Percentiles rank a stretch among this genome's conserved stretches.
Conservation (phyloP, 176 grass and related monocot species). For the Chloris gayana region DNA sequence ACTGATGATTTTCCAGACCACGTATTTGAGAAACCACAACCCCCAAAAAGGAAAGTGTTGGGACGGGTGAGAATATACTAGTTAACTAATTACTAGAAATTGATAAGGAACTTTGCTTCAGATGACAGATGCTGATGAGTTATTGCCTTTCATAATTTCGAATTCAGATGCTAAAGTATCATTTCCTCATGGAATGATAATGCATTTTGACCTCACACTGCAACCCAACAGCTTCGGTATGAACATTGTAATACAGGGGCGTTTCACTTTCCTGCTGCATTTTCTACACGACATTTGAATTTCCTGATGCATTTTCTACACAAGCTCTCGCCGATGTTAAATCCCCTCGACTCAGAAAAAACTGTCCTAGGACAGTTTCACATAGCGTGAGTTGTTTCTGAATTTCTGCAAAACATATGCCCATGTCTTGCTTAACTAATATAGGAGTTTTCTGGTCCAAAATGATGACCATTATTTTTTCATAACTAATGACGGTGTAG, state of each 20-base stretch:
- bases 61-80: slow-evolving; percentile 9
- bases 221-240: neutral
- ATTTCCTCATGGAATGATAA: no score
- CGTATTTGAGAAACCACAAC: slow-evolving; percentile 26
- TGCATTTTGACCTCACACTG: neutral
- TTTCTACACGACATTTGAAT: neutral
- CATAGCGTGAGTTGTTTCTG: neutral
- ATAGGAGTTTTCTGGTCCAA: no score
- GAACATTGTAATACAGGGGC: neutral
- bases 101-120: slow-evolving; percentile 1
- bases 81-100: neutral
- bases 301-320: neutral
- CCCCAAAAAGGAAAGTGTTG: slow-evolving; percentile 16
- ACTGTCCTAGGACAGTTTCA: neutral
- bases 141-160: no score
- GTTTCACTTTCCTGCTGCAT: neutral
- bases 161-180: neutral
- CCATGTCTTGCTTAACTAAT: no score
- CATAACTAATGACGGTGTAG: no score
- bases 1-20: slow-evolving; percentile 14
- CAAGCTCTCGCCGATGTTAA: neutral
- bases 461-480: no score
- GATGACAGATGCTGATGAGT: neutral
- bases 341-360: neutral
- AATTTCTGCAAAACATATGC: neutral